Evolutionary conservation across 768 basidiomycete species (phyloP).

Genomic region (Coprinopsis strossmayeri): DNA sequence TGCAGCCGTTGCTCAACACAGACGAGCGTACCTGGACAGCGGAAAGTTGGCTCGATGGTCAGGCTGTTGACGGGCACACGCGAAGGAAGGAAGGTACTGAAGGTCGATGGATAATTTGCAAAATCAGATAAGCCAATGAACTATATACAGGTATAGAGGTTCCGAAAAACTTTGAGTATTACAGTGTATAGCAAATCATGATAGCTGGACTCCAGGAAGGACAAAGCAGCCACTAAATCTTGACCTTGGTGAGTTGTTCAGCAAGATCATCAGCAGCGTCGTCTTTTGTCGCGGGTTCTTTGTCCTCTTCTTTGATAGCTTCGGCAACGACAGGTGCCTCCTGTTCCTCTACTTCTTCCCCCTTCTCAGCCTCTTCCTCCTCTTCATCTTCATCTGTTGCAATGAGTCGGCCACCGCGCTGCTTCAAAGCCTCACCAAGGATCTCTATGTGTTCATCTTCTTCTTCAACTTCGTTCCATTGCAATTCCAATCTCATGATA

Average conservation of each 20-base stretch:
- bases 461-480: slow-evolving; percentile 86
- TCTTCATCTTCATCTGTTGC: slow-evolving; percentile 78
- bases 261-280: slow-evolving; percentile 49
- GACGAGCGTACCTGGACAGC: slow-evolving; percentile 22
- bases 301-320: slow-evolving; percentile 12
- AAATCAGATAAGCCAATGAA: slow-evolving; percentile 26
- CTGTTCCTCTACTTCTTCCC: slow-evolving; percentile 39
- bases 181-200: no score
- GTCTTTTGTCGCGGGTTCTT: slow-evolving; percentile 20
- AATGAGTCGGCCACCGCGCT: slow-evolving; percentile 60
- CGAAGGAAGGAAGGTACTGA: slow-evolving; percentile 49
- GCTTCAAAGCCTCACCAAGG: slow-evolving; percentile 48
- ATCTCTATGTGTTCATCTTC: slow-evolving; percentile 58
- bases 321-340: slow-evolving; percentile 13
- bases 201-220: no score
- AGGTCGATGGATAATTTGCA: slow-evolving; percentile 59
- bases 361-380: slow-evolving; percentile 60
- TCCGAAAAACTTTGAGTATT: no score
- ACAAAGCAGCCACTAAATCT: no score
- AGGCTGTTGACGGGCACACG: slow-evolving; percentile 37
- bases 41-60: slow-evolving; percentile 49
- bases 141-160: slow-evolving; percentile 1
- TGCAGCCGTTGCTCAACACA: slow-evolving; percentile 27
- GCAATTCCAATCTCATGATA: slow-evolving; percentile 72
- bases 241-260: slow-evolving; percentile 60